These are phyloP conservation scores for Setomelanomma holmii DNA, from an alignment of 2,329 filamentous ascomycete genomes.

Conservation along the genomic window DNA sequence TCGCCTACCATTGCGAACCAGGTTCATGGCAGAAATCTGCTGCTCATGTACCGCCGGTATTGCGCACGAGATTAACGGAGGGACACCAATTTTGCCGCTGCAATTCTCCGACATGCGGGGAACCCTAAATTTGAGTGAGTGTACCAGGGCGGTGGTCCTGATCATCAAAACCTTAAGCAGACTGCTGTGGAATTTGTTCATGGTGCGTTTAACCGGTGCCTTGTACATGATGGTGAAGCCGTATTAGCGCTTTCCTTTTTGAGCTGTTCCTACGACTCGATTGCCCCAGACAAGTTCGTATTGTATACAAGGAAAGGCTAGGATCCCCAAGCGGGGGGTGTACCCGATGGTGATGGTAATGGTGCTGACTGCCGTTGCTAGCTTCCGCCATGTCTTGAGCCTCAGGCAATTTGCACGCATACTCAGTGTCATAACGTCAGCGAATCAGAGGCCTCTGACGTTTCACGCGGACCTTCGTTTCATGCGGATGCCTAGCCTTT, in stretches of 20 bases:
- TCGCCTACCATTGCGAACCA: not conserved
- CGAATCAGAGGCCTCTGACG: no score
- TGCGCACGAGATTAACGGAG: not conserved
- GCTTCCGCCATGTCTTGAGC: no score
- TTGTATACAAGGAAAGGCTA: no score
- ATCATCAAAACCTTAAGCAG: not conserved
- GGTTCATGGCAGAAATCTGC: not conserved
- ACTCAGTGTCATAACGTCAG: no score
- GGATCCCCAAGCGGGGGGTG: not conserved
- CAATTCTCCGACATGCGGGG: constrained; percentile 7
- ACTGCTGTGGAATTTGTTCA: not conserved
- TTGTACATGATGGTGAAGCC: not conserved
- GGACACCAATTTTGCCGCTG: not conserved
- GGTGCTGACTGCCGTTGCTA: not conserved
- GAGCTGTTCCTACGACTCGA: no score
- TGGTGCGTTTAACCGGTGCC: not conserved
- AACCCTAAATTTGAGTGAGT: not conserved
- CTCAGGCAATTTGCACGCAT: no score
- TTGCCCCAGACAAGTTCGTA: no score
- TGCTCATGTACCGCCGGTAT: constrained; percentile 6
- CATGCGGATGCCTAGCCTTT: no score
- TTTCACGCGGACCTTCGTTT: no score
- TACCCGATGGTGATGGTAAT: not conserved
- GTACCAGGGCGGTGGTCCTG: not conserved
- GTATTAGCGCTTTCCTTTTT: no score